A percentile compares a stretch with the other conserved stretches of the same genome.
Conservation (phyloP, 2,329 filamentous ascomycete genomes). For the Talaromyces sp. region DNA sequence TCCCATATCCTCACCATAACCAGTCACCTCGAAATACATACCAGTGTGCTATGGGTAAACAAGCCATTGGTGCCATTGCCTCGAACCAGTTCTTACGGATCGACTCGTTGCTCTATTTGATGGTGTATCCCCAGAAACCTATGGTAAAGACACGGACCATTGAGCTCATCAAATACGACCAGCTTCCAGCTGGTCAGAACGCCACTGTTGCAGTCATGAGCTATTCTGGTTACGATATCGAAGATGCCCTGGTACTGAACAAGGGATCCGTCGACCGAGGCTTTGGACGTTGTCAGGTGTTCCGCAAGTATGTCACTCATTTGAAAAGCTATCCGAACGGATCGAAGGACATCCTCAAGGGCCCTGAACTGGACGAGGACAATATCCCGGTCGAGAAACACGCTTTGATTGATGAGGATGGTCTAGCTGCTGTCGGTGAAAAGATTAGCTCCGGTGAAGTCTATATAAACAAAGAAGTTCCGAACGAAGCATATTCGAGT, state of each 20-base stretch:
- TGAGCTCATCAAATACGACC: slow-evolving; percentile 93
- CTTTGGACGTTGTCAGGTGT: slow-evolving; percentile 96
- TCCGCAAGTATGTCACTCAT: slow-evolving; percentile 84
- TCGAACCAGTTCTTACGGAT: slow-evolving; percentile 98
- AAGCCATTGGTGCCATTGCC: slow-evolving; percentile 96
- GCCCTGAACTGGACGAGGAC: slow-evolving; percentile 58
- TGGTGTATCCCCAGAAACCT: slow-evolving; percentile 95
- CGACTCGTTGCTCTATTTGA: slow-evolving; percentile 89
- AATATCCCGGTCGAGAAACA: slow-evolving; percentile 62
- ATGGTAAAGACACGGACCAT: slow-evolving; percentile 98
- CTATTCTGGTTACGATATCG: slow-evolving; percentile 98
- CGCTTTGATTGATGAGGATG: slow-evolving; percentile 73
- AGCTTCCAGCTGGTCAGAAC: slow-evolving; percentile 92
- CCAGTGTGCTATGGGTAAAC: slow-evolving; percentile 99
- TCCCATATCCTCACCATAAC: slow-evolving; percentile 98
- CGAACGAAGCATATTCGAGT: slow-evolving; percentile 68
- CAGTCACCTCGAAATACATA: slow-evolving; percentile 98
- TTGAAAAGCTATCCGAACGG: slow-evolving; percentile 87
- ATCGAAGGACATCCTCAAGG: slow-evolving; percentile 52
- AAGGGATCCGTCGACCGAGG: slow-evolving; percentile 93
- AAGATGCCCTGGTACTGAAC: slow-evolving; percentile 94
- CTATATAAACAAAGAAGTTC: slow-evolving; percentile 85
- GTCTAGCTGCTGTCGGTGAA: slow-evolving; percentile 80
- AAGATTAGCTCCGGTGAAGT: slow-evolving; percentile 72
- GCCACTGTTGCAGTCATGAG: slow-evolving; percentile 99